These are phyloP conservation scores for Apocynum venetum DNA, from an alignment of 257 asterid genomes.

Conservation along the genomic window DNA sequence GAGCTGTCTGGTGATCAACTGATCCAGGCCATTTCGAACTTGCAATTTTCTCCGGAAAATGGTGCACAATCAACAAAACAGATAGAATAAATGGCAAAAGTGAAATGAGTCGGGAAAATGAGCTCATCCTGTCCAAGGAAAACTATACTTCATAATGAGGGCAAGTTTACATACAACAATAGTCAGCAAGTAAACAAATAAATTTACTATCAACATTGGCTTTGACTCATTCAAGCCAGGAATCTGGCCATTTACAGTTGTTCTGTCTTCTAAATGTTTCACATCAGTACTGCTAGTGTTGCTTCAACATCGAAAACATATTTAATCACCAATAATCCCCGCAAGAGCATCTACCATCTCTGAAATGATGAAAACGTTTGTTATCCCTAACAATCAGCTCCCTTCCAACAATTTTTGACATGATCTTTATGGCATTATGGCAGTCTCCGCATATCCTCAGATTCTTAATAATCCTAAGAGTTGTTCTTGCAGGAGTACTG, in stretches of 20 bases:
- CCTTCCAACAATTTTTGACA: conserved; percentile 34
- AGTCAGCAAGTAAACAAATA: not conserved
- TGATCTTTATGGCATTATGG: conserved; percentile 31
- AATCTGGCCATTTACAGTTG: not conserved
- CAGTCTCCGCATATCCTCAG: conserved; percentile 33
- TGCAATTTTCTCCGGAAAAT: not conserved
- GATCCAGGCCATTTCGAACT: not conserved
- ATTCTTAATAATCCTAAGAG: conserved; percentile 32
- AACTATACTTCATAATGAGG: not conserved
- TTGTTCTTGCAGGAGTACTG: conserved; percentile 29
- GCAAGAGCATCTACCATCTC: conserved; percentile 32
- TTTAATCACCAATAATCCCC: conserved; percentile 27
- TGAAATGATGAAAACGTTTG: conserved; percentile 30
- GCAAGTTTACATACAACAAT: not conserved
- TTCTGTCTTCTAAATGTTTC: not conserved
- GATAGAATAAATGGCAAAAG: not conserved
- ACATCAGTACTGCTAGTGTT: conserved; percentile 1
- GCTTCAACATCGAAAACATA: not conserved
- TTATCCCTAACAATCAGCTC: conserved; percentile 32
- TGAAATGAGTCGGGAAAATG: not conserved
- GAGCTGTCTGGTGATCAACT: not conserved
- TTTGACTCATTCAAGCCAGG: not conserved
- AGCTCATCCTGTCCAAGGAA: not conserved
- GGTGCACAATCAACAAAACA: not conserved
- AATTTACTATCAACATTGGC: not conserved